Evolutionary conservation across 1,139 yeast genomes (phyloP).

Genomic region (Geotrichum macrosporum): DNA sequence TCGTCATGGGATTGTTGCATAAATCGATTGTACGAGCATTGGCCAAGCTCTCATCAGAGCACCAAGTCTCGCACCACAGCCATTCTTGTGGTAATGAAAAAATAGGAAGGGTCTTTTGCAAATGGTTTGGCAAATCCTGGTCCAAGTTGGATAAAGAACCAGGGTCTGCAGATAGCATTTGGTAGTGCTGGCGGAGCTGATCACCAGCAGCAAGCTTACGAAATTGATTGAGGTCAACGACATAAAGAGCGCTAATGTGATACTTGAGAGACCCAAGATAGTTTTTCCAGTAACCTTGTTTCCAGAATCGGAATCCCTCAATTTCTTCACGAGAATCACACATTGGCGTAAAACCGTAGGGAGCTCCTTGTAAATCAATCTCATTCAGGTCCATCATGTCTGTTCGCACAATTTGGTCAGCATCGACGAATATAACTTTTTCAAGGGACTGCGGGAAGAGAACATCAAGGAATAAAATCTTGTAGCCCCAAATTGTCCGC

Average conservation of each 20-base stretch:
- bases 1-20: constrained; percentile 77
- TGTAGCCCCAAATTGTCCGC: constrained; percentile 83
- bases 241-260: constrained; percentile 81
- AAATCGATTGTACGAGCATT: constrained; percentile 75
- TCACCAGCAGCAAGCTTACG: constrained; percentile 73
- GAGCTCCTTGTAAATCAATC: constrained; percentile 66
- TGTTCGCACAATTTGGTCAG: constrained; percentile 73
- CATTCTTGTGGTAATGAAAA: constrained; percentile 74
- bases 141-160: constrained; percentile 76
- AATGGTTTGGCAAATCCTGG: constrained; percentile 85
- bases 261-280: constrained; percentile 57
- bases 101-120: constrained; percentile 65
- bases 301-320: constrained; percentile 91
- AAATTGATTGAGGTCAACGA: constrained; percentile 68
- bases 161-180: constrained; percentile 72
- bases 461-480: constrained; percentile 79
- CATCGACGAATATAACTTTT: constrained; percentile 78
- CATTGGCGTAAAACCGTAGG: constrained; percentile 86
- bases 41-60: constrained; percentile 56
- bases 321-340: constrained; percentile 75
- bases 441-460: constrained; percentile 74
- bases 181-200: constrained; percentile 77
- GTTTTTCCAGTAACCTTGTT: constrained; percentile 82
- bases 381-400: constrained; percentile 66
- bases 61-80: constrained; percentile 96